Base-by-base conservation (phyloP, 2,329 filamentous ascomycete species). In the Sphaceloma murrayae region DNA sequence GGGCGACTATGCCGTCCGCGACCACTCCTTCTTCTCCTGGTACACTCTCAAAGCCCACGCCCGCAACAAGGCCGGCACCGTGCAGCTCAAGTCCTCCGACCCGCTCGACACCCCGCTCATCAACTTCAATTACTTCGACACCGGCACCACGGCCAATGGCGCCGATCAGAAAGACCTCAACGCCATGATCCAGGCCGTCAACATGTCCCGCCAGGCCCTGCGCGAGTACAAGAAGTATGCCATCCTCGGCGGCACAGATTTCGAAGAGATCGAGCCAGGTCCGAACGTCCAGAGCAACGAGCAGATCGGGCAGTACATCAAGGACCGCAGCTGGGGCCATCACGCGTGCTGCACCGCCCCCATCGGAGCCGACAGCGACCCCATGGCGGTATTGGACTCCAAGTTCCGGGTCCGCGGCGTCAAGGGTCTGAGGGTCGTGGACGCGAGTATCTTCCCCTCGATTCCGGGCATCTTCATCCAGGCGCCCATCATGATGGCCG, bases 61-160 rank as follows among this genome's bases (percentile, higher is more conserved):
- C 0, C 72, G 74, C 43, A 82, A 84, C 57, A 61, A 59, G 58
- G 67, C 59, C 4, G 82, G 82, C 6, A 72, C 69, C 1, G 79
- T 86, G 3, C 69, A 60, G 3, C 70, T 86, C 4, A 66, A 65
- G 11, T 78, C 75, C 0, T 62, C 71, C 0, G 72, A 85, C 54
- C 80, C 81, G 0, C 72, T 74, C 1, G 79, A 83, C 44, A 64
- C 68, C 2, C 81, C 82, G 0, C 58, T 72, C 4, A 80, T 85
- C 51, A 64, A 66, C 39, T 82, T 78, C 64, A 74, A 77, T 58
- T 80, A 71, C 58, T 79, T 61, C 31, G 67, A 70, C 34, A 63
- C 65, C 0, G 72, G 73, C 14, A 61, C 58, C 30, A 43, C 40
- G 27, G 40, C 40, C 16, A 18, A 24, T 11, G 62, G 61, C 47